Base-by-base conservation (phyloP, 164 flowering plant species). In the Houttuynia cordata region DNA sequence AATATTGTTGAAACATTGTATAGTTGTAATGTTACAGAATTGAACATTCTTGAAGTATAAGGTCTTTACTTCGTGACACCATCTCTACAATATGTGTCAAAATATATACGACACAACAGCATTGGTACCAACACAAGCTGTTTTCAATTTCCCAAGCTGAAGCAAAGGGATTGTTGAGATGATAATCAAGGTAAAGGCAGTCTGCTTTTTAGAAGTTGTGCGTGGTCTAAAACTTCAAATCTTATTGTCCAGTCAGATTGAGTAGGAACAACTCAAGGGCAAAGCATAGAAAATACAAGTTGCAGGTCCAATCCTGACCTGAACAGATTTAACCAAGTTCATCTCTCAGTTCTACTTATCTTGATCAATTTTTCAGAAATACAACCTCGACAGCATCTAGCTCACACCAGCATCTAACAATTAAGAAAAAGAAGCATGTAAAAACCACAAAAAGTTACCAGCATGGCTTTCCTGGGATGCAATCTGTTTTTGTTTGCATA, bases 401-500 rank as follows among this genome's bases (percentile, higher is more conserved):
- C 37, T 2, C 37, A 30, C 37, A 30, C 37, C 6, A 30, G 37
- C 37, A 30, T 2, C 37, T 6, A 51, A 10, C 7, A 51, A 15
- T 21, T 24, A 53, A 53, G 10, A 53, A n/a, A 3, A 23, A 54
- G 24, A 23, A 22, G 12, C 17, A 24, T 4, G 30, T 14, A 7
- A 45, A 9, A 57, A 12, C 25, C 40, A 25, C n/a, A 21, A 24
- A 51, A 58, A 13, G 50, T 66, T 76, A 89, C 96, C 93, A 68
- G 71, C 73, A 58, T 62, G 57, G 54, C 58, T 67, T 56, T 71
- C 73, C 71, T 58, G 74, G 42, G 68, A 65, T 42, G 62, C 52
- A 49, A 67, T 68, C 59, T 70, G 77, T 63, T 88, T 91, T 67
- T 68, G 69, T 68, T 79, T 74, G 64, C 86, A 84, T 61, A 90